These are phyloP conservation scores for Talaromyces sp. DNA, from an alignment of 2,329 filamentous ascomycete species.

Conservation along the genomic window DNA sequence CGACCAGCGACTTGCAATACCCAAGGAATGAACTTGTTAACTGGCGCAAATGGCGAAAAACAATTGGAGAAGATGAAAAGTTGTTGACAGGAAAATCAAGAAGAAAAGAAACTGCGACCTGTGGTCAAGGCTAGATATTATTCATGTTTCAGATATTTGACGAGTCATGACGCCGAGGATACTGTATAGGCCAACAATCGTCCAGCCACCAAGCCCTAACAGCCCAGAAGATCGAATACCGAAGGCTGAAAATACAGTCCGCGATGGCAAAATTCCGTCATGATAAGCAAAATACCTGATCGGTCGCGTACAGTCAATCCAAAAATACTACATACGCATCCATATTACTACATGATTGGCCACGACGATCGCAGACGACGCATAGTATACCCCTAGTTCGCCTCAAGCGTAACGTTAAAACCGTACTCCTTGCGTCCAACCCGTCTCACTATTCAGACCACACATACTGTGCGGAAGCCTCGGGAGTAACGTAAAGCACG, in stretches of 20 bases:
- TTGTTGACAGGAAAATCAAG: neutral
- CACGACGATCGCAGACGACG: neutral
- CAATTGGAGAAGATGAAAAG: neutral
- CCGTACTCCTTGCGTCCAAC: neutral
- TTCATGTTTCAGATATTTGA: slow-evolving; percentile 4
- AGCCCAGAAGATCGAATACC: neutral
- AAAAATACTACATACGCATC: neutral
- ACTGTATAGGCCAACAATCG: neutral
- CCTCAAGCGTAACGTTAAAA: neutral
- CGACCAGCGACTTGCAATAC: slow-evolving; percentile 11
- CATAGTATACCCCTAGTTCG: neutral
- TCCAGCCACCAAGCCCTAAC: slow-evolving; percentile 2
- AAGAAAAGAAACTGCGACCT: neutral
- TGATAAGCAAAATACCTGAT: neutral
- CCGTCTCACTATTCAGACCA: neutral
- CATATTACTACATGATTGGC: neutral
- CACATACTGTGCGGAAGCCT: neutral
- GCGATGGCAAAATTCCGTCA: neutral
- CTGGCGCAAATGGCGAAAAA: neutral
- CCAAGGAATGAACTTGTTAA: neutral
- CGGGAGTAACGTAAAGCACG: neutral
- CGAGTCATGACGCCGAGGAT: neutral
- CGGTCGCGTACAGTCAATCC: neutral
- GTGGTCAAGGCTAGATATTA: neutral
- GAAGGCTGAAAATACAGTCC: neutral